Conservation (phyloP, 768 basidiomycete species). For the Ramaria sp. region DNA sequence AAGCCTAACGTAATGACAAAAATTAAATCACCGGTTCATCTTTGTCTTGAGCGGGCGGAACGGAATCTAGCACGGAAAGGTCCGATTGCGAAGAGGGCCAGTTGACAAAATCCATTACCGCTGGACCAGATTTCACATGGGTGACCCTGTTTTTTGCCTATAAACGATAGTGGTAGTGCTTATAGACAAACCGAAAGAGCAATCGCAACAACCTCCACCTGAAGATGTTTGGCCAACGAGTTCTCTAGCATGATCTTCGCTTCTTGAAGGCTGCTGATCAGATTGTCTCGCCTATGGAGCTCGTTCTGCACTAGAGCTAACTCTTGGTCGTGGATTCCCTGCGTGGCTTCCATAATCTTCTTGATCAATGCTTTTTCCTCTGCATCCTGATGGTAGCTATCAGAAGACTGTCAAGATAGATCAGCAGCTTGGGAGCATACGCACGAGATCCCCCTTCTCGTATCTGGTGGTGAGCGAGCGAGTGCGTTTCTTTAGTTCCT, state of each 20-base stretch:
- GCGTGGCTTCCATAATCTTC: slow-evolving; percentile 5
- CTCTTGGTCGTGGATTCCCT: slow-evolving; percentile 3
- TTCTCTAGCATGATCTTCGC: slow-evolving; percentile 4
- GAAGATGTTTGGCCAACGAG: slow-evolving; percentile 7
- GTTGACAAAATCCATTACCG: slow-evolving; percentile 4
- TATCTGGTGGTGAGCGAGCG: neutral
- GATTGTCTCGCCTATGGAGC: neutral
- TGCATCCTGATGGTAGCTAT: neutral
- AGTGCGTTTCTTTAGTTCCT: neutral
- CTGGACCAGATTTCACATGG: neutral
- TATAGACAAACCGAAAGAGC: neutral
- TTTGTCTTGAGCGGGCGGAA: slow-evolving; percentile 1
- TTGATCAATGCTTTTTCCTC: slow-evolving; percentile 1
- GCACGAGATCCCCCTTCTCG: slow-evolving; percentile 6
- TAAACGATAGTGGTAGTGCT: neutral
- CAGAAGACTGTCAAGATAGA: neutral
- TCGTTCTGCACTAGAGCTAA: slow-evolving; percentile 3
- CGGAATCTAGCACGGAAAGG: neutral
- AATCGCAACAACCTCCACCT: neutral
- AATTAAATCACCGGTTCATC: neutral
- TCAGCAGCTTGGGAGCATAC: neutral
- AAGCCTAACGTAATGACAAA: neutral
- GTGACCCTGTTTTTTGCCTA: neutral
- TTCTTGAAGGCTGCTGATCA: slow-evolving; percentile 4
- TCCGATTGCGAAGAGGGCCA: slow-evolving; percentile 4